Evolutionary conservation across 371 early-diverging fungal species (phyloP), one percentile per base, ranked within the genome.

Genomic region (Thermomucor indicae-seudaticae): DNA sequence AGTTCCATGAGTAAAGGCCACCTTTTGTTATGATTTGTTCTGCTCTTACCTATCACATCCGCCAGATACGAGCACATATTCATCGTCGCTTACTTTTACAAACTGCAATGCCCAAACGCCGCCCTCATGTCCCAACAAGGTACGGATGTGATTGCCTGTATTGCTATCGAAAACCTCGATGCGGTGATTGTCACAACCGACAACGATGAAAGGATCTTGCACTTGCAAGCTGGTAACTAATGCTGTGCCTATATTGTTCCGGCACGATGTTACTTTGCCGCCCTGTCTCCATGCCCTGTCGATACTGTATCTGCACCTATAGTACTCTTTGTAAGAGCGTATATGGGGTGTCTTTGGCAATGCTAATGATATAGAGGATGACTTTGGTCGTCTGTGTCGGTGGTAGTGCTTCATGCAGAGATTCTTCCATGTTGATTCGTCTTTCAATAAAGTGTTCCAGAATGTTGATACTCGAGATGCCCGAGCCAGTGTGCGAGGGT

Each of bases 101-200:
- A 79, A 90, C 57, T 90, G 88, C 37, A 96, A 76, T 8, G 93
- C 89, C 97, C 97, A 96, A 2, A 96, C 93, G 35, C 97, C 95
- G 14, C 95, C 95, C 41, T 82, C 82, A 70, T 96, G 96, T 1
- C 95, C 95, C 31, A 72, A 76, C 17, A 95, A 72, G 23, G 81
- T 79, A 50, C 84, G 70, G 24, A 81, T 53, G 28, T 83, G 64
- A 16, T 69, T 60, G 0, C 92, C 91, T 20, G 84, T 79, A 10
- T 67, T 67, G n/a, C 83, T 83, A 60, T 86, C 88, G 72, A 89
- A 93, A 24, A 93, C 83, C 52, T 91, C 86, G 47, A 92, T 90
- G 6, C 81, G 75, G 52, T 84, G 82, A 56, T 92, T 90, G 55
- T 93, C 92, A 19, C 90, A 89, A 40, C 91, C 92, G 7, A 87